These are phyloP conservation scores for Casuarina cunninghamiana DNA, from an alignment of 306 rosid genomes.

Conservation along the genomic window DNA sequence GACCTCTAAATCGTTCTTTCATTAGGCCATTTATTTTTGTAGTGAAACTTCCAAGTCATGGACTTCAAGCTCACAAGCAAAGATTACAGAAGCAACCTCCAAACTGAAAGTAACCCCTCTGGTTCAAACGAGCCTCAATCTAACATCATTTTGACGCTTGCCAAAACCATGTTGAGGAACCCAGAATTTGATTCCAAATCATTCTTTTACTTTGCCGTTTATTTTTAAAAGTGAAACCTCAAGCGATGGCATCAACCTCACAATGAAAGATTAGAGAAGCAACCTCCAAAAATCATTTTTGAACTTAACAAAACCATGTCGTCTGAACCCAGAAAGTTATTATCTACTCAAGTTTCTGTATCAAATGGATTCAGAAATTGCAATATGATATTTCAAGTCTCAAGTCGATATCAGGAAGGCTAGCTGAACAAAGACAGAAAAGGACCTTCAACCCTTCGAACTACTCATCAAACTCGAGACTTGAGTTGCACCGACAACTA, in stretches of 20 bases:
- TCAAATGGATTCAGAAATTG: neutral
- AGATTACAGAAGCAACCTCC: neutral
- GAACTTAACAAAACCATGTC: neutral
- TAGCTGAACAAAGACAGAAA: neutral
- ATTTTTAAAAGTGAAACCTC: neutral
- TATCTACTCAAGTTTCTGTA: neutral
- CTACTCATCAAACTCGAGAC: neutral
- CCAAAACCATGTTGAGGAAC: no score
- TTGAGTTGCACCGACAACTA: neutral
- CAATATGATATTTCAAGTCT: neutral
- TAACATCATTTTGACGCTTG: no score
- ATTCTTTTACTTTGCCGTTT: neutral
- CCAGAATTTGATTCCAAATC: neutral
- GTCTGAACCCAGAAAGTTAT: neutral
- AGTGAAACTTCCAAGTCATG: neutral
- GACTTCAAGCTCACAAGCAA: neutral
- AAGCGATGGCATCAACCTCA: neutral
- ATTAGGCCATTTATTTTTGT: neutral
- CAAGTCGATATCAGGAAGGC: neutral
- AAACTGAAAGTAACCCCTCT: neutral
- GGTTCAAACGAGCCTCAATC: no score
- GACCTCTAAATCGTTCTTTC: neutral
- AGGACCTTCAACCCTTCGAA: neutral
- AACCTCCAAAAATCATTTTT: neutral
- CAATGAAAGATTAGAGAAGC: neutral